Base-by-base conservation (phyloP, 2,329 filamentous ascomycete species). In the Sporothrix protearum region DNA sequence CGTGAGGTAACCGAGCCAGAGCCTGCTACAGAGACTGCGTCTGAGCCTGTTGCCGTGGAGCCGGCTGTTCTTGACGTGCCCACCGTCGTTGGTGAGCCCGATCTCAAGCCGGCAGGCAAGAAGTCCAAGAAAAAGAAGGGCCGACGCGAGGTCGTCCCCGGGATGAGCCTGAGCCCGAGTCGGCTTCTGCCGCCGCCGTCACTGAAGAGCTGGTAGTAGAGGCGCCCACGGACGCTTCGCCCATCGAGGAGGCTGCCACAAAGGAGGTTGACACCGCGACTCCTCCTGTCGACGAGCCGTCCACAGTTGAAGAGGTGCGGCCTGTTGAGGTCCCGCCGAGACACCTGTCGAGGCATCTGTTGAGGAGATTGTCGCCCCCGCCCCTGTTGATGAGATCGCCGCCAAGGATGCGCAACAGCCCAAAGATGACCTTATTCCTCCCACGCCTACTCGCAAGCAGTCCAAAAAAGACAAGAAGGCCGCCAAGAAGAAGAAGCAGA, bases 391-490 rank as follows among this genome's bases (percentile, higher is more conserved):
- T 10, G 61, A 9, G 22, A 28, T 5, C 14, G 0, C 3, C 2
- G 14, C 25, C 16, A 33, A 49, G 3, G 63, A 66, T 6, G 14
- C 5, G 2, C 22, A 66, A 5, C 10, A 45, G 25, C 42, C 64
- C 16, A 19, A 49, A 36, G 42, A 67, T 2, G 64, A 67, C 1
- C 28, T 51, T 16, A 39, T 39, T 53, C 45, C 45, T 22, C 28
- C 45, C n/a, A 7, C 45, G 5, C 45, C 30, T 4, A 39, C 45
- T 7, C 16, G 28, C 25, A 71, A 71, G 51, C 53, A 69, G 64
- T 64, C 69, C 53, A 72, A 72, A 55, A 72, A 72, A 22, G 68
- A 70, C 64, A 67, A 67, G 28, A 67, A 67, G 45, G 45, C 64
- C 19, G 64, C 63, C 68, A 71, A 71, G 53, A 73, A 71, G 55